Evolutionary conservation across 257 asterid genomes (phyloP), one percentile per base, ranked within the genome.

Genomic region (Henckelia pumila): DNA sequence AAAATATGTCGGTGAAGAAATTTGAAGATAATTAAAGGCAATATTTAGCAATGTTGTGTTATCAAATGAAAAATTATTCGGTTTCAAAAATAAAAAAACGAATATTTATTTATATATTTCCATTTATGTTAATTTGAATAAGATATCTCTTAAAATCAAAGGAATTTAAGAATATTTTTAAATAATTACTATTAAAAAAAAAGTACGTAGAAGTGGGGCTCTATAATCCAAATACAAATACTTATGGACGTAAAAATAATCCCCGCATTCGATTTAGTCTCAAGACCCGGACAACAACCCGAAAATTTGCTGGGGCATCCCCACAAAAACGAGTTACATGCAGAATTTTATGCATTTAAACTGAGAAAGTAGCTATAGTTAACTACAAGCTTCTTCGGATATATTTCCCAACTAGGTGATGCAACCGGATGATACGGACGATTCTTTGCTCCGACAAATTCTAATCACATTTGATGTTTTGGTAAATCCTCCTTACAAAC

Each of bases 401-500:
- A 61, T 71, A 32, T 55, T 49, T 33, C 66, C 20, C 21, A 62
- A 22, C 26, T 35, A 64, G 6, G 58, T n/a, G 63, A 49, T 52
- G 63, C 35, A 25, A 25, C 29, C 37, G 21, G 76, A 67, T 63
- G 53, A 74, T 49, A 73, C n/a, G 16, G 25, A 30, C 35, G 24
- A 73, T 62, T 37, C 70, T 11, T 32, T 26, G 21, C 50, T 47
- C 16, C 25, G 8, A 23, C 19, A 49, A 40, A 69, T 64, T 64
- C 59, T 74, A 85, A 66, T 85, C 88, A 22, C 91, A 85, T 75
- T 85, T 85, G 75, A 85, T 85, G 76, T 85, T 85, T 55, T 76
- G 70, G 80, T 85, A 85, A 68, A 85, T 85, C 83, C 91, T 82
- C 78, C 91, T 77, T 64, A 82, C 88, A 30, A 85, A 85, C 66